A percentile compares a stretch with the other conserved stretches of the same genome.
These are phyloP conservation scores for Monosporozyma aquatica DNA, from an alignment of 805 yeast species.

Conservation along the genomic window DNA sequence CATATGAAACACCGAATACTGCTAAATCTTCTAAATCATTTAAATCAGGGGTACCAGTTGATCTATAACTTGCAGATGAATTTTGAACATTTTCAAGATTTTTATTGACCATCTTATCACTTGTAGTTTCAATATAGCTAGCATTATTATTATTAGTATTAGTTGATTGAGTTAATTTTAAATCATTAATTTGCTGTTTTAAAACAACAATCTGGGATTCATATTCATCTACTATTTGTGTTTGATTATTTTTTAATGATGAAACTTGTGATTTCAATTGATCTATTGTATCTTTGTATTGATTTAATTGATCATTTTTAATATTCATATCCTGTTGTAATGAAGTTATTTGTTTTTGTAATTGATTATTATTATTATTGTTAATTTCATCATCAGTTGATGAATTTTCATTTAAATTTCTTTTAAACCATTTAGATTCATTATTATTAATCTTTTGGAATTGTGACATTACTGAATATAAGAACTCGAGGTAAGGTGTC, in stretches of 20 bases:
- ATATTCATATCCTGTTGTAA: constrained; percentile 13
- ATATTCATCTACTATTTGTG: background rate
- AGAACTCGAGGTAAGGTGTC: constrained; percentile 84
- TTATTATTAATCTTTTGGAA: constrained; percentile 41
- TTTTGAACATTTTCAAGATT: constrained; percentile 1
- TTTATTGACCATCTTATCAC: background rate
- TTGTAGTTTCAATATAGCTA: too few relatives aligned
- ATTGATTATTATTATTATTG: constrained; percentile 8
- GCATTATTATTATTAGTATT: too few relatives aligned
- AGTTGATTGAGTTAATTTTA: background rate
- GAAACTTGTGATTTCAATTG: background rate
- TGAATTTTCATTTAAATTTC: constrained; percentile 8
- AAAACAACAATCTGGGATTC: constrained; percentile 2
- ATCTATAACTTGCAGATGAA: constrained; percentile 7
- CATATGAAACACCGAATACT: constrained; percentile 24
- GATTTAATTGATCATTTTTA: constrained; percentile 10
- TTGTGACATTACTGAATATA: constrained; percentile 71
- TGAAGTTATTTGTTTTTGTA: constrained; percentile 10
- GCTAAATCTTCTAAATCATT: constrained; percentile 29
- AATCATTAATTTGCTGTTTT: constrained; percentile 1
- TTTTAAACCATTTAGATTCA: constrained; percentile 27
- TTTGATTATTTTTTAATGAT: constrained; percentile 3
- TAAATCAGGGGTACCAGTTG: constrained; percentile 28
- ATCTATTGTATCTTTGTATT: constrained; percentile 5
- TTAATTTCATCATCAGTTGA: constrained; percentile 2